Base-by-base conservation (phyloP, 202 grass and related monocot species). In the Saccharum hybrid region DNA sequence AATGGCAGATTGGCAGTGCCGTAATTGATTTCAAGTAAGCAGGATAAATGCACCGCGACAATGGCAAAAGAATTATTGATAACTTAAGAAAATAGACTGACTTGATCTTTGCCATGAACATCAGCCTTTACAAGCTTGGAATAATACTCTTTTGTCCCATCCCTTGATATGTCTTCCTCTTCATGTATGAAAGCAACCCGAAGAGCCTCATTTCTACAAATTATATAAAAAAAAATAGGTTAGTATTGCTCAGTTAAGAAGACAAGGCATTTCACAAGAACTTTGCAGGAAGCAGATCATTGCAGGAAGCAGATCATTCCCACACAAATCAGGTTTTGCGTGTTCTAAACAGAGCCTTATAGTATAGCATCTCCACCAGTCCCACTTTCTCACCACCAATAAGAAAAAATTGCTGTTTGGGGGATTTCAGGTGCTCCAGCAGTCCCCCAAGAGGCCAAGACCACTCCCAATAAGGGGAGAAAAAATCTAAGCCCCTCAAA, bases 121-220 rank as follows among this genome's bases (percentile, higher is more conserved):
- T 98, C 91, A 52, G 96, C 88, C 88, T 98, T 98, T 41, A 98
- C 93, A 72, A 98, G 91, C 87, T 98, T 98, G 37, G 92, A 95
- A 81, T 92, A 91, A 67, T 91, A 98, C 31, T 98, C 96, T 83
- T 90, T 92, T 66, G 66, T 89, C 1, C 92, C 90, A 76, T 88
- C 82, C 19, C 61, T 72, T 36, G 49, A 73, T 69, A 79, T 41
- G 57, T 6, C 62, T 64, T 96, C 96, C 73, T 95, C 91, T 73
- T 85, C 87, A 33, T 98, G 91, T 92, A 98, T 98, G 86, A 98
- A 98, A 81, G 96, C 96, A 76, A 98, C 89, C n/a, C 96, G 87
- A 83, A 98, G 91, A 72, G 93, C 93, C 86, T 98, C 96, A 36
- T 98, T 96, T 85, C 96, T 97, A 88, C 69, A 89, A 86, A 66